phyloP scores from a whole-genome alignment of 2,329 filamentous ascomycete species.

The Verticillium nubilum region DNA sequence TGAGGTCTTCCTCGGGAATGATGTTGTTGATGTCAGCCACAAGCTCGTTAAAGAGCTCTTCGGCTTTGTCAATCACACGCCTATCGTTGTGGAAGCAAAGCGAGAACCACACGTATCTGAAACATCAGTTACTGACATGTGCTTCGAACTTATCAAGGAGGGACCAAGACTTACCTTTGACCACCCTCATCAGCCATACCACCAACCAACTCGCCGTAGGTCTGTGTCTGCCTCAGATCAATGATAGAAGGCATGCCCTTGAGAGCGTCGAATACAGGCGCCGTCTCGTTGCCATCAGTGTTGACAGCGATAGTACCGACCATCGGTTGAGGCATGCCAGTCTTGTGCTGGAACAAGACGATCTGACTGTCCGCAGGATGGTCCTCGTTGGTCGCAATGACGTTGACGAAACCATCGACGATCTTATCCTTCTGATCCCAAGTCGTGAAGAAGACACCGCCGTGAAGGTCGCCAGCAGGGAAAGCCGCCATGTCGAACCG shows the following conservation, averaged over 20 bases:
- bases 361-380: not conserved
- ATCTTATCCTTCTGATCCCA: constrained; percentile 18
- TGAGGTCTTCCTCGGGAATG: not conserved
- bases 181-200: constrained; percentile 3
- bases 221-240: not conserved
- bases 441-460: constrained; percentile 16
- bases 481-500: constrained; percentile 19
- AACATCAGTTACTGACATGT: not conserved
- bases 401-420: not conserved
- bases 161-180: not conserved
- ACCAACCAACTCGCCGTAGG: constrained; percentile 5
- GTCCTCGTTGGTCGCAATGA: not conserved
- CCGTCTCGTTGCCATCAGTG: constrained; percentile 2
- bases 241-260: not conserved
- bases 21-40: not conserved
- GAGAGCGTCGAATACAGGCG: not conserved
- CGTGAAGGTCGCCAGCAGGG: constrained; percentile 15
- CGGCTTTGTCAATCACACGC: constrained; percentile 3
- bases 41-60: constrained; percentile 2
- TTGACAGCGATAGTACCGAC: constrained; percentile 3
- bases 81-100: constrained; percentile 3
- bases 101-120: constrained; percentile 3
- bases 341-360: not conserved
- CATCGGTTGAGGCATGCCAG: not conserved
- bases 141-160: too few species aligned